Percentiles rank a stretch among this genome's conserved stretches.
These are phyloP conservation scores for Prunella vulgaris DNA, from an alignment of 257 asterid genomes.

Conservation along the genomic window DNA sequence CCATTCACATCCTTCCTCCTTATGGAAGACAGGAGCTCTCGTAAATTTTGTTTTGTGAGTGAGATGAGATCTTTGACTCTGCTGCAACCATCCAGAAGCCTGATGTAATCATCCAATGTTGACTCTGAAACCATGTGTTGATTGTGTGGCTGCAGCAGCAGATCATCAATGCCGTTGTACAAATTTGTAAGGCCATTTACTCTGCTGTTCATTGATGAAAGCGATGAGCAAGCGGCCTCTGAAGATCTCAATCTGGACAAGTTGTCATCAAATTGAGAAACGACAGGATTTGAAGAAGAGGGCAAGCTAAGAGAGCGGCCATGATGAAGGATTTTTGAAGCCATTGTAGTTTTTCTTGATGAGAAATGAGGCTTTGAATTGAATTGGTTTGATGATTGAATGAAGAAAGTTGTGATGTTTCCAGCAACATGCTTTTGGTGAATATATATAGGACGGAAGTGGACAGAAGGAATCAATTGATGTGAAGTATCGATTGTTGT, in stretches of 20 bases:
- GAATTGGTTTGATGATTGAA: not conserved
- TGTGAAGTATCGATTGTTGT: constrained; percentile 14
- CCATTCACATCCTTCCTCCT: constrained; percentile 29
- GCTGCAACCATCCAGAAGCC: constrained; percentile 34
- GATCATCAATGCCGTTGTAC: constrained; percentile 24
- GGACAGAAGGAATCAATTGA: constrained; percentile 15
- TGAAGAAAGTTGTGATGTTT: constrained; percentile 13
- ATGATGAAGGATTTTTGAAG: constrained; percentile 32
- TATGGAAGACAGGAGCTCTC: constrained; percentile 29
- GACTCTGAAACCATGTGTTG: constrained; percentile 23
- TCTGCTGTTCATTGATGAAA: constrained; percentile 23
- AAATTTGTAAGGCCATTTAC: constrained; percentile 26
- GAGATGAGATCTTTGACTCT: constrained; percentile 25
- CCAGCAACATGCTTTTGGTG: not conserved
- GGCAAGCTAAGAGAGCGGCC: constrained; percentile 47
- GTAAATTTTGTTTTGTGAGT: constrained; percentile 11
- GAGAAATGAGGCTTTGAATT: not conserved
- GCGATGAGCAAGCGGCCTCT: constrained; percentile 20
- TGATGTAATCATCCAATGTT: constrained; percentile 27
- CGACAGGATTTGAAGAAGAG: constrained; percentile 23
- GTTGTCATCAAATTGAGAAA: constrained; percentile 28
- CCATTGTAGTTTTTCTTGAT: constrained; percentile 23
- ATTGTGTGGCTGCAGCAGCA: constrained; percentile 23
- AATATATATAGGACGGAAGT: constrained; percentile 8
- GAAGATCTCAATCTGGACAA: constrained; percentile 23